Percentiles rank a stretch among this genome's conserved stretches.
Evolutionary conservation across 164 flowering plant species (phyloP).

Genomic region (Vitis cinerea): DNA sequence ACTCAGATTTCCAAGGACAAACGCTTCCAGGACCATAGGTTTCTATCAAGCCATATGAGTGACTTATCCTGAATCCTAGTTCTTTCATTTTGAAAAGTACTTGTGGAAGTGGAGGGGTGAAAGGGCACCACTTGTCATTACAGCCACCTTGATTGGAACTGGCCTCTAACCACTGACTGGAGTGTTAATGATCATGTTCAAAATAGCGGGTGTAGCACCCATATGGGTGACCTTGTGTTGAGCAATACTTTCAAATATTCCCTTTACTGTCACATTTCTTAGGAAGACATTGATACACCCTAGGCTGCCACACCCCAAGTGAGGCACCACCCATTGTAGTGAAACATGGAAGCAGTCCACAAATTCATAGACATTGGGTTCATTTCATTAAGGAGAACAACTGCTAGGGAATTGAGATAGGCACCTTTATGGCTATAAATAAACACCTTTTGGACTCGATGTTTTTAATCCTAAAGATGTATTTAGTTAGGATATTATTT

Average conservation of each 20-base stretch:
- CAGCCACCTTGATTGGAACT: slow-evolving; percentile 35
- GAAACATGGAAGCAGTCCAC: slow-evolving; percentile 63
- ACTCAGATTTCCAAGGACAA: slow-evolving; percentile 37
- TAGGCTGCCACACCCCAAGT: slow-evolving; percentile 56
- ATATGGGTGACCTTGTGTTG: slow-evolving; percentile 43
- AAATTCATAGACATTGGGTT: slow-evolving; percentile 28
- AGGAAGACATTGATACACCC: slow-evolving; percentile 53
- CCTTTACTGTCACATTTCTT: slow-evolving; percentile 25
- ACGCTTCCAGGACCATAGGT: slow-evolving; percentile 53
- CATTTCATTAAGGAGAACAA: slow-evolving; percentile 25
- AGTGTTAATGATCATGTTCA: slow-evolving; percentile 35
- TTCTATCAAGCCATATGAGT: slow-evolving; percentile 74
- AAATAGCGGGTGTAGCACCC: slow-evolving; percentile 43
- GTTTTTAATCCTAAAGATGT: slow-evolving; percentile 9
- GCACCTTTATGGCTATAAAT: slow-evolving; percentile 53
- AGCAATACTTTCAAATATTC: slow-evolving; percentile 30
- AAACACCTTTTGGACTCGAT: slow-evolving; percentile 44
- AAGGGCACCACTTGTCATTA: slow-evolving; percentile 48
- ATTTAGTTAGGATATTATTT: too few relatives aligned
- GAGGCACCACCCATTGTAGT: slow-evolving; percentile 61
- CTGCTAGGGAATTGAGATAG: slow-evolving; percentile 45
- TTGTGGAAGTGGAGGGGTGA: slow-evolving; percentile 28
- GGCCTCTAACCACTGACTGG: slow-evolving; percentile 11
- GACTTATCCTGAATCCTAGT: slow-evolving; percentile 47
- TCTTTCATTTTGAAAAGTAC: slow-evolving; percentile 35